These are phyloP conservation scores for Beauveria asiatica DNA, from an alignment of 2,329 filamentous ascomycete species.

Conservation along the genomic window DNA sequence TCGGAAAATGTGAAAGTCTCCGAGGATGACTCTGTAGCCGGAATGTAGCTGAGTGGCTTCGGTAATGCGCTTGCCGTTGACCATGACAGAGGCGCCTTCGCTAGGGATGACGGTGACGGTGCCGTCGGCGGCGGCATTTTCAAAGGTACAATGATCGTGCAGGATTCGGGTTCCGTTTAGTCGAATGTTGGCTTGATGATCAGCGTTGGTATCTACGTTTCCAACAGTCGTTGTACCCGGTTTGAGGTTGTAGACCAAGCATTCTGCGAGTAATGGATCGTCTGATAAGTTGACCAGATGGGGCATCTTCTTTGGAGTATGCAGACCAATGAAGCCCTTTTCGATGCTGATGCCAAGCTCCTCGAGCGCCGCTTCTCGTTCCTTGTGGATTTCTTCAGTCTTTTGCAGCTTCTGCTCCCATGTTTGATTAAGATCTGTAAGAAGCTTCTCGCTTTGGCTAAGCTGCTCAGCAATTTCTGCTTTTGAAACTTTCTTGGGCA, in stretches of 20 bases:
- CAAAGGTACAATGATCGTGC: conserved; percentile 86
- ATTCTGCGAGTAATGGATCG: conserved; percentile 87
- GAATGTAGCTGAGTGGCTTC: conserved; percentile 81
- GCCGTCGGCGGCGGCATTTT: conserved; percentile 74
- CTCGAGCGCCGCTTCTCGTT: conserved; percentile 88
- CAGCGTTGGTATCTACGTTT: conserved; percentile 77
- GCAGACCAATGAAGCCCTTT: conserved; percentile 91
- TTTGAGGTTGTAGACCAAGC: conserved; percentile 95
- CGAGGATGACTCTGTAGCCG: conserved; percentile 88
- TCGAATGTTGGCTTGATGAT: conserved; percentile 74
- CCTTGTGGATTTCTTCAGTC: conserved; percentile 96
- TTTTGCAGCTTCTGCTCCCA: conserved; percentile 96
- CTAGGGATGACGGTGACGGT: conserved; percentile 84
- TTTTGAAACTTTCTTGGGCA: conserved; percentile 91
- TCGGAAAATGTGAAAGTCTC: conserved; percentile 96
- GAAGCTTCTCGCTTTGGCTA: conserved; percentile 90
- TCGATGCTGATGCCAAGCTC: conserved; percentile 98
- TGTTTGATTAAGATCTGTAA: conserved; percentile 93
- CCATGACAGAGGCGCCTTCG: conserved; percentile 95
- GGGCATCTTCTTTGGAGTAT: conserved; percentile 97
- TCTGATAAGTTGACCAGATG: conserved; percentile 98
- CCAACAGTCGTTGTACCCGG: conserved; percentile 90
- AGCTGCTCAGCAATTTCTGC: conserved; percentile 96
- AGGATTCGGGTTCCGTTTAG: conserved; percentile 91
- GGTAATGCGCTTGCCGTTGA: conserved; percentile 85